Percentiles rank a stretch among this genome's conserved stretches.
phyloP scores from a whole-genome alignment of 2,329 filamentous ascomycete species.

The Lachnellula occidentalis region DNA sequence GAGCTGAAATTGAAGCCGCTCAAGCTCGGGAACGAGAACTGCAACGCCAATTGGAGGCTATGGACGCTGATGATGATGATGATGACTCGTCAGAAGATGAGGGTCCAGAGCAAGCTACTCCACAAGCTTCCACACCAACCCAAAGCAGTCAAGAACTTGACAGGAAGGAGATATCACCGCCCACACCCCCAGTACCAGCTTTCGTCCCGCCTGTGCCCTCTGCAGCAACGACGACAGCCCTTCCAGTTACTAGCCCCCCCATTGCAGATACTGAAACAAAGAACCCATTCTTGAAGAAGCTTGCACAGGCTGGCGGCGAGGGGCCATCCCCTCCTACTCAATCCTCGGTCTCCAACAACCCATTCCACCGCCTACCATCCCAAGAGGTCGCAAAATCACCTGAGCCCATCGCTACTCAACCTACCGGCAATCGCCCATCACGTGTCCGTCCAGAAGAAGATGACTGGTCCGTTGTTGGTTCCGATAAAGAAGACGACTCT shows the following conservation, averaged over 20 bases:
- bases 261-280: constrained; percentile 70
- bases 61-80: constrained; percentile 64
- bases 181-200: constrained; percentile 50
- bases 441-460: constrained; percentile 60
- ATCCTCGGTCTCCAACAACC: constrained; percentile 76
- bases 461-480: constrained; percentile 79
- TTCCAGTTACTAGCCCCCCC: constrained; percentile 11
- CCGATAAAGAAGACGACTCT: constrained; percentile 67
- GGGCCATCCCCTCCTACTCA: constrained; percentile 38
- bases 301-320: constrained; percentile 58
- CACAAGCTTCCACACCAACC: constrained; percentile 55
- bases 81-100: constrained; percentile 76
- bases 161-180: constrained; percentile 44
- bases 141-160: constrained; percentile 50
- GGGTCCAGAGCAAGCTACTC: constrained; percentile 63
- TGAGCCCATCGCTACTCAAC: constrained; percentile 38
- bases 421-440: constrained; percentile 41
- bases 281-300: constrained; percentile 91
- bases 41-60: constrained; percentile 75
- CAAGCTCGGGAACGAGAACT: constrained; percentile 86
- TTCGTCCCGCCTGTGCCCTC: constrained; percentile 42
- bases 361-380: constrained; percentile 83
- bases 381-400: constrained; percentile 44
- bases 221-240: constrained; percentile 34
- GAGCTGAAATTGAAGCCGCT: constrained; percentile 87